These are phyloP conservation scores for Corchorus olitorius DNA, from an alignment of 345 rosid species.

Conservation along the genomic window DNA sequence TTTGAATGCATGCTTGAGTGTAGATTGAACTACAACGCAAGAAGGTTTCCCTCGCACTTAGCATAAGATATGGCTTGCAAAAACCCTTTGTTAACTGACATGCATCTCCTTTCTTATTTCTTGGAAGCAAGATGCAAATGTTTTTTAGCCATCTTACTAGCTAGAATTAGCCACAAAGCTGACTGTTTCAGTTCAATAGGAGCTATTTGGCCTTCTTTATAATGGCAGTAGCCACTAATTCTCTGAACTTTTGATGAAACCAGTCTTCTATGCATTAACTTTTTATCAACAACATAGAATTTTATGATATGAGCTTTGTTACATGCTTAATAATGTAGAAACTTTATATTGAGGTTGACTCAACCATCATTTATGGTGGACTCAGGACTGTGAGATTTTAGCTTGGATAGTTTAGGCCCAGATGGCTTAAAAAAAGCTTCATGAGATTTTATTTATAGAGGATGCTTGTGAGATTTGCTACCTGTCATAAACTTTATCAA, in stretches of 20 bases:
- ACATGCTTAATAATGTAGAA: background rate
- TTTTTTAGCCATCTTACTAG: background rate
- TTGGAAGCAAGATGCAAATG: background rate
- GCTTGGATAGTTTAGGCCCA: background rate
- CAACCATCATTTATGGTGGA: background rate
- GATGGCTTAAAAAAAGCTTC: background rate
- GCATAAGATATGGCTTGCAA: background rate
- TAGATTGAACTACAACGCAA: background rate
- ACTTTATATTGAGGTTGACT: constrained; percentile 3
- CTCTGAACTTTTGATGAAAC: background rate
- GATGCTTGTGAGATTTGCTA: background rate
- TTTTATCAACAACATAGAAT: background rate
- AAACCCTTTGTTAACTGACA: no score
- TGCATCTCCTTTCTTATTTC: background rate
- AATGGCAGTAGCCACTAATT: background rate
- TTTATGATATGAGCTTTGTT: background rate
- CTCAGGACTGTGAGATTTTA: background rate
- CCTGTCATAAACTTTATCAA: background rate
- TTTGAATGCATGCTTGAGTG: background rate
- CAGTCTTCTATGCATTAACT: background rate
- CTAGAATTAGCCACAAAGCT: background rate
- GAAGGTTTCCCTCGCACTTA: background rate
- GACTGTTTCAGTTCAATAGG: no score
- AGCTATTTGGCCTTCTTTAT: background rate
- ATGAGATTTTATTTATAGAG: background rate